Conservation (phyloP, 1,139 yeast genomes). For the Wickerhamomyces sp. region DNA sequence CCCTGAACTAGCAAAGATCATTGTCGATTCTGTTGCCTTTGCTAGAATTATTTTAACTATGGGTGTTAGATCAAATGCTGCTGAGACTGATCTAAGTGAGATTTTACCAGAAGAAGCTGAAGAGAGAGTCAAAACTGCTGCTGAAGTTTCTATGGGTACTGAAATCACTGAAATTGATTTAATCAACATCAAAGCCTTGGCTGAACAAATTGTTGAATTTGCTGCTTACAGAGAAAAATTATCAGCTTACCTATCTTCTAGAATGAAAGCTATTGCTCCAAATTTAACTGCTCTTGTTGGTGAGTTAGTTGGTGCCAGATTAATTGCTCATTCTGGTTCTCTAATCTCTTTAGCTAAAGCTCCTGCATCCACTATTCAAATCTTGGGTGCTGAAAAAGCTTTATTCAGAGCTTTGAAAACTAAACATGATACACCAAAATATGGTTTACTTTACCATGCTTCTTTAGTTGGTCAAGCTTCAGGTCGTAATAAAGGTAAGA, state of each 20-base stretch:
- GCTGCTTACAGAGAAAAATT: constrained; percentile 93
- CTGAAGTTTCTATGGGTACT: constrained; percentile 98
- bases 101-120: constrained; percentile 90
- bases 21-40: constrained; percentile 90
- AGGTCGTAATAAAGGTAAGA: constrained; percentile 97
- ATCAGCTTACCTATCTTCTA: constrained; percentile 80
- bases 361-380: constrained; percentile 98
- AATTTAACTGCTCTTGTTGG: constrained; percentile 94
- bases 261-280: constrained; percentile 99
- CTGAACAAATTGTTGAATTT: constrained; percentile 91
- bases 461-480: constrained; percentile 97
- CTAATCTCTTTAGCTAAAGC: constrained; percentile 92
- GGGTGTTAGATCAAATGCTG: constrained; percentile 92
- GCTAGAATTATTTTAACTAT: constrained; percentile 88
- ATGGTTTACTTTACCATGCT: constrained; percentile 95
- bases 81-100: constrained; percentile 85
- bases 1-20: constrained; percentile 98
- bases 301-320: constrained; percentile 96
- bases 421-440: constrained; percentile 97
- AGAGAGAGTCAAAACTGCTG: constrained; percentile 83
- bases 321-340: constrained; percentile 97
- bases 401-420: constrained; percentile 97
- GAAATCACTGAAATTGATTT: constrained; percentile 89
- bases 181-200: constrained; percentile 81
- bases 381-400: constrained; percentile 99